Percentiles rank a stretch among this genome's conserved stretches.
Conservation (phyloP, 192 early-diverging fungal species). For the Geosiphon pyriformis region DNA sequence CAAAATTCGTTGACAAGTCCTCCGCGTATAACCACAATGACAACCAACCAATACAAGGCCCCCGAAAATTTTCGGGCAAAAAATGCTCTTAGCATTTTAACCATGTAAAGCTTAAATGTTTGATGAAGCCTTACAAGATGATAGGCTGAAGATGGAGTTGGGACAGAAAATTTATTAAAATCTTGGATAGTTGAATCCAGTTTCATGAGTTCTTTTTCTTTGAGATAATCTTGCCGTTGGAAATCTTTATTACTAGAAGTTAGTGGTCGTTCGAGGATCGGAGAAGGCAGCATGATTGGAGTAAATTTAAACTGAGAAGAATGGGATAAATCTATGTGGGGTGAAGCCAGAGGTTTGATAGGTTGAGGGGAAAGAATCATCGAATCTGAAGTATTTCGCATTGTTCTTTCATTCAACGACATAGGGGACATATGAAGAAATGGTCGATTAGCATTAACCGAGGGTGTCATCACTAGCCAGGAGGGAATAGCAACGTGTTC, state of each 20-base stretch:
- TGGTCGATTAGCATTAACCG: neutral
- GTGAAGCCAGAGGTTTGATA: neutral
- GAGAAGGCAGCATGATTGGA: neutral
- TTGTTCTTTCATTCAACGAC: neutral
- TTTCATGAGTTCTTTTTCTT: no score
- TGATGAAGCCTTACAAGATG: neutral
- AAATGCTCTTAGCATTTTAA: slow-evolving; percentile 9
- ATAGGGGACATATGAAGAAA: neutral
- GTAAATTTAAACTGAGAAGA: neutral
- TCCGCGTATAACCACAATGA: slow-evolving; percentile 16
- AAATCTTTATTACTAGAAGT: neutral
- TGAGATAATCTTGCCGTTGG: neutral
- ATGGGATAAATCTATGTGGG: neutral
- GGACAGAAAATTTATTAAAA: neutral
- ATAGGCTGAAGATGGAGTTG: neutral
- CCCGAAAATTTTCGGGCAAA: slow-evolving; percentile 7
- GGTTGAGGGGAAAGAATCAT: neutral
- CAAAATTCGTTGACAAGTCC: slow-evolving; percentile 17
- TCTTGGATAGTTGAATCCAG: neutral
- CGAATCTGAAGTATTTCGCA: neutral
- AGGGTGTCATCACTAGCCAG: slow-evolving; percentile 21
- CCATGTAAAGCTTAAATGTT: neutral
- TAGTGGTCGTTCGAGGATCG: neutral
- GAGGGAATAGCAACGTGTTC: slow-evolving; percentile 6
- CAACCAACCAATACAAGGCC: slow-evolving; percentile 7